Evolutionary conservation across 495 filamentous ascomycete genomes (phyloP), one percentile per base, ranked within the genome.

Genomic region (Lepraria neglecta): DNA sequence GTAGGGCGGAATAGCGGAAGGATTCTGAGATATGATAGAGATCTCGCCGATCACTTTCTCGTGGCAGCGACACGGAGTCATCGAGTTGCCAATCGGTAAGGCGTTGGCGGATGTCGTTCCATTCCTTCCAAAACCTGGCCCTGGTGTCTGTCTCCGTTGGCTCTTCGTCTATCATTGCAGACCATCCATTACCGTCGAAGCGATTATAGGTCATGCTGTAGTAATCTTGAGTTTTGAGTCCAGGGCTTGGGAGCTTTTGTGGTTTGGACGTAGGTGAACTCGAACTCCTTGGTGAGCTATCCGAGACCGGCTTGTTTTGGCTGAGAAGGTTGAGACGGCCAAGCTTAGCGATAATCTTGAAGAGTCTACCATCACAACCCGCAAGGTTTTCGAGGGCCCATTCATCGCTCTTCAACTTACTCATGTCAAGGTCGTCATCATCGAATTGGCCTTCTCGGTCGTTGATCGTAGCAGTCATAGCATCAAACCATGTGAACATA

Each of bases 401-500:
- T 58, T 91, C 87, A 27, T 89, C 81, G 28, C 84, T 78, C 3
- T 84, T 80, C 28, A 79, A 77, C 38, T 84, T 83, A 66, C 83
- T 77, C 73, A 87, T 84, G 58, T 89, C 85, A 30, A 89, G 70
- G 58, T 82, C 84, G 28, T 78, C 80, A 15, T 84, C 86, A 59
- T 85, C 85, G 31, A 97, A 81, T 69, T 95, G 89, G n/a, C 88
- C 82, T 71, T 96, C 92, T 59, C 92, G 84, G 70, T 96, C 89
- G 67, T 97, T 96, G 61, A 95, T 87, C 52, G 88, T 90, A 31
- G 90, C 89, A 0, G 89, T 91, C 76, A 96, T 88, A n/a, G 90
- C 91, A 70, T 96, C 92, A 65, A 95, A 90, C 82, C 91, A 96
- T 17, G 91, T 94, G 69, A 97, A 97, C 69, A 96, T 84, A n/a